These are phyloP conservation scores for Hypoxylon sp. DNA, from an alignment of 2,329 filamentous ascomycete genomes.

Conservation along the genomic window DNA sequence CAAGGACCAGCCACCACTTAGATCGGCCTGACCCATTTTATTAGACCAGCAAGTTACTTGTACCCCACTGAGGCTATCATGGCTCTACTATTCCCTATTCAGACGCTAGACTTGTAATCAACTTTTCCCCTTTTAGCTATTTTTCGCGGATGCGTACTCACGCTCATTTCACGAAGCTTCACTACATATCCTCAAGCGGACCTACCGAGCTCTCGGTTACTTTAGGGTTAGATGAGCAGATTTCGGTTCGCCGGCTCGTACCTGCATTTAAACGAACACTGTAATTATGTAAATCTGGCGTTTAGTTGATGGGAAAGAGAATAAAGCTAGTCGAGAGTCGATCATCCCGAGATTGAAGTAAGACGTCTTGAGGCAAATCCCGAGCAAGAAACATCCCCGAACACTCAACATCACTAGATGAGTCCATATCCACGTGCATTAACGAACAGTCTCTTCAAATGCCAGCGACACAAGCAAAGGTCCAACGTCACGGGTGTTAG, in stretches of 20 bases:
- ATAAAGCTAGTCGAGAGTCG: not conserved
- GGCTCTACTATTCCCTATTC: slow-evolving; percentile 25
- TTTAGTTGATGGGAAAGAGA: not conserved
- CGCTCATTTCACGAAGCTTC: not conserved
- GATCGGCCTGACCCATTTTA: slow-evolving; percentile 9
- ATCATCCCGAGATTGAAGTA: not conserved
- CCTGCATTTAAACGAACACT: slow-evolving; percentile 18
- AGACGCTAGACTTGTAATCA: slow-evolving; percentile 11
- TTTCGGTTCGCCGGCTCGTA: slow-evolving; percentile 26
- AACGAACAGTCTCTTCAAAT: too few relatives aligned
- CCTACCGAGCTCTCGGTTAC: slow-evolving; percentile 23
- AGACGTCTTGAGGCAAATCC: not conserved
- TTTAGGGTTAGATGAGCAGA: slow-evolving; percentile 16
- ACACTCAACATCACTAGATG: too few relatives aligned
- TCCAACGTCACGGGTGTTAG: too few relatives aligned
- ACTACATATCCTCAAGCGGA: not conserved
- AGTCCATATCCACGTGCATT: too few relatives aligned
- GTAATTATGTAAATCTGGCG: not conserved
- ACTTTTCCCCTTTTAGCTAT: slow-evolving; percentile 15
- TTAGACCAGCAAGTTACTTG: slow-evolving; percentile 1
- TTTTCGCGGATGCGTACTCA: slow-evolving; percentile 14
- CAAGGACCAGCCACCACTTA: slow-evolving; percentile 2
- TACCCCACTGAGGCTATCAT: slow-evolving; percentile 24
- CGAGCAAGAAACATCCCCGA: not conserved
- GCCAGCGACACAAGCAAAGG: not conserved